Evolutionary conservation across 1,284 basidiomycete species (phyloP).

Genomic region (Anthracocystis panici-leucophaei): DNA sequence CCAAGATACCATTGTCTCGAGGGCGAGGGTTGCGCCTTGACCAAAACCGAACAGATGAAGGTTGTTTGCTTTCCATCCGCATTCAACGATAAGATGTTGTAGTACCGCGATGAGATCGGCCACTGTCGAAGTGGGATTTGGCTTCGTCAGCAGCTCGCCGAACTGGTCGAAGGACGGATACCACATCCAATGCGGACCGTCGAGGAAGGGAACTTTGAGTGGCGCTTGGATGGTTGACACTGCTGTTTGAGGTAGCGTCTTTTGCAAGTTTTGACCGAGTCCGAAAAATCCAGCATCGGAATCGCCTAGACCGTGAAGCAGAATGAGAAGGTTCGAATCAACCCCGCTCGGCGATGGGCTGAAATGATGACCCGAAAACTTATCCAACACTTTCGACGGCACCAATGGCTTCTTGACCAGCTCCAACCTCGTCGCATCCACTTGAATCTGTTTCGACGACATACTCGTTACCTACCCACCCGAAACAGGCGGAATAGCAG

Average conservation of each 20-base stretch:
- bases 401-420: slow-evolving; percentile 13
- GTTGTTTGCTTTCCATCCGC: slow-evolving; percentile 77
- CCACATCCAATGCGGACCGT: slow-evolving; percentile 77
- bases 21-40: slow-evolving; percentile 85
- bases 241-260: slow-evolving; percentile 82
- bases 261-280: slow-evolving; percentile 78
- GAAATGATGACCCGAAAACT: slow-evolving; percentile 71
- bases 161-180: slow-evolving; percentile 84
- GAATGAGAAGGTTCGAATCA: slow-evolving; percentile 85
- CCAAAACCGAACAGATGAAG: slow-evolving; percentile 91
- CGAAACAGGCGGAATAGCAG: slow-evolving; percentile 83
- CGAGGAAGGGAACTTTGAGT: slow-evolving; percentile 83
- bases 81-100: slow-evolving; percentile 73
- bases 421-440: slow-evolving; percentile 10
- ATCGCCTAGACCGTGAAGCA: slow-evolving; percentile 90
- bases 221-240: slow-evolving; percentile 83
- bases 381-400: not conserved
- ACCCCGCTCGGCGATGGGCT: slow-evolving; percentile 80
- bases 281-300: slow-evolving; percentile 81
- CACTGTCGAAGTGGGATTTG: slow-evolving; percentile 79
- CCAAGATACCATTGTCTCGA: slow-evolving; percentile 76
- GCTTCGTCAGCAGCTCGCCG: slow-evolving; percentile 76
- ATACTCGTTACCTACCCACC: slow-evolving; percentile 70
- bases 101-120: slow-evolving; percentile 75
- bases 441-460: slow-evolving; percentile 3